Evolutionary conservation across 2,329 filamentous ascomycete species (phyloP), one percentile per base, ranked within the genome.

Genomic region (Aspergillus chevalieri): DNA sequence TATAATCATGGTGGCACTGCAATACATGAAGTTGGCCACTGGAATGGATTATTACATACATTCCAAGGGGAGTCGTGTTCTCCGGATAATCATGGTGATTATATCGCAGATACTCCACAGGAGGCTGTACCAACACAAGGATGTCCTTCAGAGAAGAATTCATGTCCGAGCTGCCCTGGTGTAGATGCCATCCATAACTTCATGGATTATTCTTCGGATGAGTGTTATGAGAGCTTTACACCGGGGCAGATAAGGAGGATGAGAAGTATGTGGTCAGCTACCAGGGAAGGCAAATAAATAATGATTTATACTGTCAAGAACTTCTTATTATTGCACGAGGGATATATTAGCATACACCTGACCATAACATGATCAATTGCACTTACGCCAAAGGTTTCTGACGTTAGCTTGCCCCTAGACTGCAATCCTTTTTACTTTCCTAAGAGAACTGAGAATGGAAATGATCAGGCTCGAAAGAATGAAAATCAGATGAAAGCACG

Each of bases 151-250:
- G 61, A 57, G 2, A 80, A 80, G 64, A 71, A 77, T 56, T 77
- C 69, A 15, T 82, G 79, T 57, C 75, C 76, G 0, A 60, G 63
- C 21, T 63, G 65, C 21, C 63, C 67, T 9, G 76, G 74, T 0
- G 47, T 69, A 10, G 80, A 82, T 63, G 68, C 76, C 3, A 76
- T 82, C 48, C 75, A 79, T 52, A 80, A 82, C 58, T 82, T 77
- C 57, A 82, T 83, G 79, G 80, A 83, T 63, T 81, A 82, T 60
- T 75, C 72, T 4, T 74, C 68, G 6, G 79, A 82, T 68, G 72
- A 69, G 17, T 82, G 79, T 53, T 81, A 82, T 61, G 69, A 70
- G 54, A 68, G 63, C 1, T 82, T 82, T 53, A 79, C 78, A 6
- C 58, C 65, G 1, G 66, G 70, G 36, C 79, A 82, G 68, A 65